These are phyloP conservation scores for apple (Malus domestica) DNA, from an alignment of 306 rosid species.

Conservation along the genomic window DNA sequence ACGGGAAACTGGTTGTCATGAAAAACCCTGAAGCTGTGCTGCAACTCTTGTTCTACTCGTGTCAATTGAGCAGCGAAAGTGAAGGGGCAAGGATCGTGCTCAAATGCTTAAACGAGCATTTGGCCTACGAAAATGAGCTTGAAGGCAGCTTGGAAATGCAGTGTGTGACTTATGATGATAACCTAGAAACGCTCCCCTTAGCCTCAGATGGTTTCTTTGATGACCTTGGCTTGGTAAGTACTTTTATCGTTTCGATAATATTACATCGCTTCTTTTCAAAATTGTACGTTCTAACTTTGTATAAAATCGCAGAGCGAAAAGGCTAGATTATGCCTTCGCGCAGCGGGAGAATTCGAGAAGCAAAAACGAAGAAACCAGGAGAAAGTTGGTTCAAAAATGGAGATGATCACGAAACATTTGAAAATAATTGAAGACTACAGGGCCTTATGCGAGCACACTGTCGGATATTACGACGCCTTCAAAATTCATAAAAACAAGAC, in stretches of 20 bases:
- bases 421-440: conserved; percentile 24
- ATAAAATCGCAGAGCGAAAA: conserved; percentile 32
- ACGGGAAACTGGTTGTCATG: conserved; percentile 36
- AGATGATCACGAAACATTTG: neutral
- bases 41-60: conserved; percentile 56
- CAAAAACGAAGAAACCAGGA: conserved; percentile 31
- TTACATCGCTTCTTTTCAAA: neutral
- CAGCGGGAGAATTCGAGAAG: conserved; percentile 50
- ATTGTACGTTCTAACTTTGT: neutral
- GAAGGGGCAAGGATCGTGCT: conserved; percentile 24
- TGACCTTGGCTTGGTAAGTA: conserved; percentile 65
- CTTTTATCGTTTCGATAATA: neutral
- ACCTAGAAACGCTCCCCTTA: conserved; percentile 36
- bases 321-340: conserved; percentile 60
- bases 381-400: conserved; percentile 14
- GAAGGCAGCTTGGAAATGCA: conserved; percentile 25
- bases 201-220: conserved; percentile 38
- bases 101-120: conserved; percentile 43
- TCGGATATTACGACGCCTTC: conserved; percentile 64
- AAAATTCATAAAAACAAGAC: conserved; percentile 37
- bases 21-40: conserved; percentile 59
- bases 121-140: conserved; percentile 10
- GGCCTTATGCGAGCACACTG: conserved; percentile 8
- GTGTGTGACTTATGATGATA: conserved; percentile 24
- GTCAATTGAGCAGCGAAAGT: conserved; percentile 22